Evolutionary conservation across 1,284 basidiomycete genomes (phyloP), one percentile per base, ranked within the genome.

Genomic region (Schizophyllum amplum): DNA sequence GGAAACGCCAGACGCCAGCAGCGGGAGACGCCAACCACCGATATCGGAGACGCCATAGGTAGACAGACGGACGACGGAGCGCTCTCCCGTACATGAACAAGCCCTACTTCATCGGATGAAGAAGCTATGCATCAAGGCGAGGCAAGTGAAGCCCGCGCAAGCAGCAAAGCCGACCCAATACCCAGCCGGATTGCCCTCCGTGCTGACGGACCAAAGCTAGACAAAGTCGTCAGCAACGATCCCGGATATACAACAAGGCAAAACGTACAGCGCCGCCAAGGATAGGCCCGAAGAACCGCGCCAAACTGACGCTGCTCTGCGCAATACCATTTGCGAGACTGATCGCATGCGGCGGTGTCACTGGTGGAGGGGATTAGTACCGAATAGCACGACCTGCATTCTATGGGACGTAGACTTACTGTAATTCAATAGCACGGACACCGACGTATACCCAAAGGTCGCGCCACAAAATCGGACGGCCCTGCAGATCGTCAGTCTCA

Each of bases 261-360:
- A n/a, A 9, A 76, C 85, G 67, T 63, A 88, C 87, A 65, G 82
- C 85, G 50, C 88, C 87, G 52, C 87, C 87, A n/a, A 90, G 74
- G 47, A 90, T 80, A 42, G 89, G 89, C 17, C 89, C 89, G 27
- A 86, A 64, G 68, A 87, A 91, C 46, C 89, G 81, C 20, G 88
- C 88, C 26, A 92, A 79, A 66, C 87, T 90, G 62, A 90, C 90
- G 47, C 90, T 89, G 66, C 87, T 90, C 68, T 92, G 89, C 0
- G 87, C 89, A 47, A 88, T 81, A 20, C 90, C 90, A 64, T 92
- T 92, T 2, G 89, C 86, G 59, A 84, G 82, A 17, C 88, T 87
- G 24, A 92, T 80, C 17, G 86, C 79, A 56, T 77, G 77, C 5
- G 89, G 90, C 7, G 89, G 90, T 0, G 89, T 89, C 87, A 91